Percentiles rank a stretch among this genome's conserved stretches.
Conservation (phyloP, 2,329 filamentous ascomycete genomes). For the Verruconis gallopava region DNA sequence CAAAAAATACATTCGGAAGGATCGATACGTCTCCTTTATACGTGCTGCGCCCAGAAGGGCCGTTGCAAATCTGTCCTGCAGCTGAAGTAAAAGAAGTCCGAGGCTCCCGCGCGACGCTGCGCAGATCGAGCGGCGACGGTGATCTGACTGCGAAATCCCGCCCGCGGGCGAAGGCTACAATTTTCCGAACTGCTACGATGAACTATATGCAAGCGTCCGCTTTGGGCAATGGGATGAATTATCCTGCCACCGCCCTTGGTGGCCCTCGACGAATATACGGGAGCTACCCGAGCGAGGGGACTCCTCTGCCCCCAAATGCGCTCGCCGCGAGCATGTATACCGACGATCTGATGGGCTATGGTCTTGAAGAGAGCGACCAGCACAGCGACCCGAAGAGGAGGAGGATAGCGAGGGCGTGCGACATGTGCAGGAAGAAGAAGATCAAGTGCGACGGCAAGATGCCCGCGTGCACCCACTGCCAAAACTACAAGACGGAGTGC, state of each 20-base stretch:
- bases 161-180: too few relatives aligned
- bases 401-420: constrained; percentile 83
- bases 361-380: constrained; percentile 41
- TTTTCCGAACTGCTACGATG: constrained; percentile 11
- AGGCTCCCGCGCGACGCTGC: too few relatives aligned
- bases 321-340: constrained; percentile 17
- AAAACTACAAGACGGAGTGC: constrained; percentile 96
- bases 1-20: too few relatives aligned
- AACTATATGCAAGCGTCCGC: constrained; percentile 8
- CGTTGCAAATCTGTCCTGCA: too few relatives aligned
- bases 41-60: too few relatives aligned
- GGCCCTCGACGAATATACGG: constrained; percentile 28
- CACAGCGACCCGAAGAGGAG: constrained; percentile 66
- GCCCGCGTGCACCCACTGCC: constrained; percentile 87
- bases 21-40: too few relatives aligned
- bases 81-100: neutral
- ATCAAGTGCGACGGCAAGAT: constrained; percentile 97
- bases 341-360: constrained; percentile 27
- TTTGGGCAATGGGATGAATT: constrained; percentile 21
- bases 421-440: constrained; percentile 92
- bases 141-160: too few relatives aligned
- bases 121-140: too few relatives aligned
- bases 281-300: constrained; percentile 23
- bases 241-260: constrained; percentile 20
- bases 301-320: constrained; percentile 19